Conservation (phyloP, 441 rosid species). For the Populus trichocarpa region DNA sequence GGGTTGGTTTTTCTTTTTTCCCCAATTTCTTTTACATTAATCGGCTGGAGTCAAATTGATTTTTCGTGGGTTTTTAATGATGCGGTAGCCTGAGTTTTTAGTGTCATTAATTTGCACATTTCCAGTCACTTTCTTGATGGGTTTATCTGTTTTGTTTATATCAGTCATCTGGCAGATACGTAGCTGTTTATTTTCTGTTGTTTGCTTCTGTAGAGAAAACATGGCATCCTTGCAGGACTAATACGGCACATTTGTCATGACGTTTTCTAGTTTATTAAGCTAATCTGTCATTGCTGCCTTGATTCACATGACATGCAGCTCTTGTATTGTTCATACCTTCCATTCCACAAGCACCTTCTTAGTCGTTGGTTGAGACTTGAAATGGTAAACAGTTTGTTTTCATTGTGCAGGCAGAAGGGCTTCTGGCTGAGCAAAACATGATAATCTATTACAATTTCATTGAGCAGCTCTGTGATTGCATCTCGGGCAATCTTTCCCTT, state of each 20-base stretch:
- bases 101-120: neutral
- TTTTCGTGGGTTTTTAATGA: neutral
- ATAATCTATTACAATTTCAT: too few species aligned
- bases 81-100: neutral
- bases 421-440: too few species aligned
- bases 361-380: neutral
- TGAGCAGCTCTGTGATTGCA: too few species aligned
- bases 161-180: neutral
- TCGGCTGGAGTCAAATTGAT: neutral
- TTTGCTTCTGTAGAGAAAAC: neutral
- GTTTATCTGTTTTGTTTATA: neutral
- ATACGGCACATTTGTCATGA: neutral
- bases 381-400: too few species aligned
- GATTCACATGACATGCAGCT: neutral
- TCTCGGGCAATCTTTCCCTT: too few species aligned
- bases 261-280: neutral
- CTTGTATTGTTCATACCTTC: neutral
- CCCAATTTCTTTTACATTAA: neutral
- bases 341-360: slow-evolving; percentile 8
- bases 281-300: neutral
- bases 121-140: neutral
- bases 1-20: slow-evolving; percentile 39
- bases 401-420: too few species aligned
- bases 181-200: neutral
- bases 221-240: neutral